Conservation (phyloP, 148 eudicot genomes). For the Silene latifolia region DNA sequence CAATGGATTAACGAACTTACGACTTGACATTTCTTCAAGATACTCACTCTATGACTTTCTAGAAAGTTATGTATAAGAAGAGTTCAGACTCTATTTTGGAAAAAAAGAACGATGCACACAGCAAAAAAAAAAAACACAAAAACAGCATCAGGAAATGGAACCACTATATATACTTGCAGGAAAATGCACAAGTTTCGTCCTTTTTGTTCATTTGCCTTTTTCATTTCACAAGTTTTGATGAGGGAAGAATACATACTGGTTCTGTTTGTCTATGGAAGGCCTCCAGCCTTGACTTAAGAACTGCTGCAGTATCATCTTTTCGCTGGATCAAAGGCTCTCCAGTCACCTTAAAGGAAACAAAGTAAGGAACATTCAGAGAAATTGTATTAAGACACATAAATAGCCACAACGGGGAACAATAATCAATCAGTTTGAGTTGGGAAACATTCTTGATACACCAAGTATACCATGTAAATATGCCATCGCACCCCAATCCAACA, state of each 20-base stretch:
- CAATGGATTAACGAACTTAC: too few species aligned
- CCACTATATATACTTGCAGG: background rate
- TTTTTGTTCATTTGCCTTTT: background rate
- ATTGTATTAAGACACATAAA: background rate
- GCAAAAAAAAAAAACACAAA: background rate
- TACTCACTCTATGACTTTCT: background rate
- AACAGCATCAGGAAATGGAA: background rate
- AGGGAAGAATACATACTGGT: slow-evolving; percentile 50
- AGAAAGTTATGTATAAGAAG: background rate
- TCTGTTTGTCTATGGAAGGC: slow-evolving; percentile 62
- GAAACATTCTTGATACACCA: background rate
- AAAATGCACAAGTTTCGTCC: background rate
- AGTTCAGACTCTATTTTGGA: background rate
- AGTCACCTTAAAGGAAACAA: slow-evolving; percentile 52
- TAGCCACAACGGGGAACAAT: background rate
- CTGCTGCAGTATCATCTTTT: slow-evolving; percentile 90
- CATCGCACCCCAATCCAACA: background rate
- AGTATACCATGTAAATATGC: background rate
- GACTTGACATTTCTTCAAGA: too few species aligned
- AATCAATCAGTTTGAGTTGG: background rate
- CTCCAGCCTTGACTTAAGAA: slow-evolving; percentile 87
- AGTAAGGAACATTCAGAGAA: background rate
- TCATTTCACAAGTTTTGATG: background rate
- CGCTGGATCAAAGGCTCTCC: slow-evolving; percentile 96
- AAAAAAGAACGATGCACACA: background rate